phyloP scores from a whole-genome alignment of 768 basidiomycete species.

The Pholiota molesta region DNA sequence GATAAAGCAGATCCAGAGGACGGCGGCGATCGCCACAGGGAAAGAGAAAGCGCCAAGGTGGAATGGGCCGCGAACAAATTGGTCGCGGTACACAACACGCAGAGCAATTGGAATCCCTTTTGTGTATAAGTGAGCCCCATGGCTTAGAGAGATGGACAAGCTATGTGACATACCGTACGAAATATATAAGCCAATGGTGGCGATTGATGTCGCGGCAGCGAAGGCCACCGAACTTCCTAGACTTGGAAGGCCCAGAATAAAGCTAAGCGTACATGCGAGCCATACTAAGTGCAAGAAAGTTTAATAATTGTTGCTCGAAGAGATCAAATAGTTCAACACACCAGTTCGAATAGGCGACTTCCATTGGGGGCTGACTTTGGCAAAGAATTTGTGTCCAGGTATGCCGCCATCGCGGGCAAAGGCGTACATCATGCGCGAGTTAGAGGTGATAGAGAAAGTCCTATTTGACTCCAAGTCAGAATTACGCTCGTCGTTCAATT shows the following conservation, averaged over 20 bases:
- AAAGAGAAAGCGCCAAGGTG: constrained; percentile 68
- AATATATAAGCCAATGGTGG: constrained; percentile 77
- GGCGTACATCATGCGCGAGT: constrained; percentile 84
- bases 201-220: constrained; percentile 59
- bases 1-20: constrained; percentile 75
- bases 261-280: constrained; percentile 77
- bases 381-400: constrained; percentile 69
- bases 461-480: constrained; percentile 29
- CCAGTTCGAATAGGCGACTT: constrained; percentile 73
- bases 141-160: no score
- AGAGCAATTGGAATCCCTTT: constrained; percentile 70
- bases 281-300: constrained; percentile 50
- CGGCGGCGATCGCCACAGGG: constrained; percentile 57
- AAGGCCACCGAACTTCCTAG: constrained; percentile 76
- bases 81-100: constrained; percentile 59
- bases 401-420: constrained; percentile 78
- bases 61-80: constrained; percentile 72
- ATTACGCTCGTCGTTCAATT: neutral
- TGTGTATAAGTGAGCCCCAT: neutral
- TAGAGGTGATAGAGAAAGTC: constrained; percentile 78
- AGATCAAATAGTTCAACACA: constrained; percentile 23
- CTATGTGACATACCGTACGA: constrained; percentile 57
- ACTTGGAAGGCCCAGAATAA: constrained; percentile 74
- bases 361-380: constrained; percentile 58
- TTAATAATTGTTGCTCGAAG: constrained; percentile 5